These are phyloP conservation scores for Phaseolus lunatus DNA, from an alignment of 306 rosid species.

Conservation along the genomic window DNA sequence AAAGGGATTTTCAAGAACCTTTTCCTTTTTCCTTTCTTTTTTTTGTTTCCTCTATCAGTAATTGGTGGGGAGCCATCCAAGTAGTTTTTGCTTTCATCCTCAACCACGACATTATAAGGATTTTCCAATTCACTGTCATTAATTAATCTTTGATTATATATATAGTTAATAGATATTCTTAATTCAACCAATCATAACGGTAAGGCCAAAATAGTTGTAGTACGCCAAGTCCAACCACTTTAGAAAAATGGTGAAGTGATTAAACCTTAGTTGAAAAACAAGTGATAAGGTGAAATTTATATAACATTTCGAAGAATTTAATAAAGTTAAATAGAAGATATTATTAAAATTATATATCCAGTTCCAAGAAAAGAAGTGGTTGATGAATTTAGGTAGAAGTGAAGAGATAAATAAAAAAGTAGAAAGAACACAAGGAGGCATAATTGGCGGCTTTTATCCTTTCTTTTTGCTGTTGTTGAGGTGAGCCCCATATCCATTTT, in stretches of 20 bases:
- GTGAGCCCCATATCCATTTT: slow-evolving; percentile 38
- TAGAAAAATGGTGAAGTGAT: too few relatives aligned
- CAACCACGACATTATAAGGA: background rate
- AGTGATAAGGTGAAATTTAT: too few relatives aligned
- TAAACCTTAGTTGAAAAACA: too few relatives aligned
- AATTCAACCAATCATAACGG: too few relatives aligned
- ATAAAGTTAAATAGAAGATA: too few relatives aligned
- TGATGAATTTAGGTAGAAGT: background rate
- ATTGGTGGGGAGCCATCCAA: background rate
- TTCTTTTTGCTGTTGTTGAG: slow-evolving; percentile 26
- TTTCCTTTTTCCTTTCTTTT: background rate
- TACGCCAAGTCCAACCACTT: too few relatives aligned
- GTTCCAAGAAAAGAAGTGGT: too few relatives aligned
- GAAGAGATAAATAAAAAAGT: background rate
- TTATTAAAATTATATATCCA: too few relatives aligned
- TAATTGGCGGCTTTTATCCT: slow-evolving; percentile 37
- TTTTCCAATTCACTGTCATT: background rate
- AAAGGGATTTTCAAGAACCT: slow-evolving; percentile 28
- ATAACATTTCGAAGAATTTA: too few relatives aligned
- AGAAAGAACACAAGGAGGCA: slow-evolving; percentile 40
- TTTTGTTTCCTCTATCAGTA: background rate
- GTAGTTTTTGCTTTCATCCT: slow-evolving; percentile 24
- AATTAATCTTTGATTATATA: too few relatives aligned
- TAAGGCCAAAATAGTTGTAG: too few relatives aligned
- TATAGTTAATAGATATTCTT: too few relatives aligned